phyloP scores from a whole-genome alignment of 2,329 filamentous ascomycete genomes.

The Phyllosticta citriasiana region DNA sequence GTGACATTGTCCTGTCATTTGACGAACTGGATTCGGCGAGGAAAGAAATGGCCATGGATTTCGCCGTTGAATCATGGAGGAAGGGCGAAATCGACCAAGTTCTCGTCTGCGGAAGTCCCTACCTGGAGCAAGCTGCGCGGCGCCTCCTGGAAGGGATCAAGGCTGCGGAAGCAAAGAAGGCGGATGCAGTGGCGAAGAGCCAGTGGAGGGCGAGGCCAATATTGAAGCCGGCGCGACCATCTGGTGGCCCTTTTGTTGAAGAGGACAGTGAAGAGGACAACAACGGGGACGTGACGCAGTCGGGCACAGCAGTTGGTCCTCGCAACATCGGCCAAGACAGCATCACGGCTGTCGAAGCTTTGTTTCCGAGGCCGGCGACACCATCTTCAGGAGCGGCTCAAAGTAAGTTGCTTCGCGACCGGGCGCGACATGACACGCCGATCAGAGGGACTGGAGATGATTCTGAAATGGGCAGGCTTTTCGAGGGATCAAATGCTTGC shows the following conservation, averaged over 20 bases:
- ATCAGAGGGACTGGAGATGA: background rate
- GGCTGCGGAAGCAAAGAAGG: background rate
- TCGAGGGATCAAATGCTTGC: background rate
- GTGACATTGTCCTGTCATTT: background rate
- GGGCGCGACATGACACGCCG: background rate
- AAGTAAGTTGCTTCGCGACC: background rate
- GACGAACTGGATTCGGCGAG: background rate
- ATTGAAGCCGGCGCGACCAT: too few species aligned
- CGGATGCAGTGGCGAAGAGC: too few species aligned
- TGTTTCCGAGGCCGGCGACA: background rate
- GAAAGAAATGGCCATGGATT: background rate
- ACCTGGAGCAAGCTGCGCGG: background rate
- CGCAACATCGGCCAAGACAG: background rate
- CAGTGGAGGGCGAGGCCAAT: too few species aligned
- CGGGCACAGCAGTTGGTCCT: background rate
- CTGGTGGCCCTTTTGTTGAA: too few species aligned
- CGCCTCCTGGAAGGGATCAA: background rate
- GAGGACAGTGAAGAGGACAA: too few species aligned
- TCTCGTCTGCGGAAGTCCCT: background rate
- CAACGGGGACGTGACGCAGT: too few species aligned
- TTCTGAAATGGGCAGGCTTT: background rate
- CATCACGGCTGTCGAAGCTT: background rate
- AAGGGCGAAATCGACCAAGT: background rate
- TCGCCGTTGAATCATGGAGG: background rate
- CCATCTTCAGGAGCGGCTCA: background rate